These are phyloP conservation scores for Ophiocordyceps camponoti-floridani DNA, from an alignment of 2,329 filamentous ascomycete genomes.

Conservation along the genomic window DNA sequence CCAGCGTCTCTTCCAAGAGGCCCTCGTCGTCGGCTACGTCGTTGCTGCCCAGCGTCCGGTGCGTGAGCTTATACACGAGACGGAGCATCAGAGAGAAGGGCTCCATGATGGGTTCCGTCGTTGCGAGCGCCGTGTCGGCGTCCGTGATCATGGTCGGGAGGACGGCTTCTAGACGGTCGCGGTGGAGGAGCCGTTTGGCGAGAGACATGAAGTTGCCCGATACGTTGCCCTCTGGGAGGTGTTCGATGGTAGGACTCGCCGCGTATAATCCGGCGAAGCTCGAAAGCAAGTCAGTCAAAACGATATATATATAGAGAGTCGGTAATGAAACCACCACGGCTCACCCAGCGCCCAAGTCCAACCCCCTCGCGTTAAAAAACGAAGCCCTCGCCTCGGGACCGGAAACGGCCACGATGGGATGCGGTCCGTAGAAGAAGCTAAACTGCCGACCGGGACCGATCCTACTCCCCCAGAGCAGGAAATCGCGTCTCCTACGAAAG, in stretches of 20 bases:
- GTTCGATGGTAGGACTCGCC: constrained; percentile 8
- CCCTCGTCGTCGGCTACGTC: constrained; percentile 31
- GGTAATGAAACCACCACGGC: neutral
- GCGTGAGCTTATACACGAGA: constrained; percentile 37
- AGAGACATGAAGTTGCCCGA: constrained; percentile 9
- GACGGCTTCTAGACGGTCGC: constrained; percentile 17
- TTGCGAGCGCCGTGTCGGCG: constrained; percentile 6
- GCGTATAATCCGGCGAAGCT: constrained; percentile 15
- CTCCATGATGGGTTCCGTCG: constrained; percentile 14
- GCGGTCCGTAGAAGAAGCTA: constrained; percentile 26
- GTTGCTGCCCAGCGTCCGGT: constrained; percentile 32
- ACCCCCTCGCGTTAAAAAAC: constrained; percentile 25
- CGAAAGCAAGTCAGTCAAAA: too few relatives aligned
- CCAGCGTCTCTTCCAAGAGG: constrained; percentile 22
- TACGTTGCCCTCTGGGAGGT: constrained; percentile 7
- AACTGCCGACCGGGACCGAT: constrained; percentile 23
- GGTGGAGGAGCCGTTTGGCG: constrained; percentile 17
- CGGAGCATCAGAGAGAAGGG: constrained; percentile 35
- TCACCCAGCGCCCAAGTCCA: constrained; percentile 25
- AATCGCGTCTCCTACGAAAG: constrained; percentile 27
- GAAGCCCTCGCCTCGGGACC: constrained; percentile 21
- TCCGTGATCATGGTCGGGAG: constrained; percentile 25
- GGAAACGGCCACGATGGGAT: constrained; percentile 24
- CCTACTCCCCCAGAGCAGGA: constrained; percentile 15
- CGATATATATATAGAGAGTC: neutral